Conservation (phyloP, 2,329 filamentous ascomycete species). For the Esteya vermicola region DNA sequence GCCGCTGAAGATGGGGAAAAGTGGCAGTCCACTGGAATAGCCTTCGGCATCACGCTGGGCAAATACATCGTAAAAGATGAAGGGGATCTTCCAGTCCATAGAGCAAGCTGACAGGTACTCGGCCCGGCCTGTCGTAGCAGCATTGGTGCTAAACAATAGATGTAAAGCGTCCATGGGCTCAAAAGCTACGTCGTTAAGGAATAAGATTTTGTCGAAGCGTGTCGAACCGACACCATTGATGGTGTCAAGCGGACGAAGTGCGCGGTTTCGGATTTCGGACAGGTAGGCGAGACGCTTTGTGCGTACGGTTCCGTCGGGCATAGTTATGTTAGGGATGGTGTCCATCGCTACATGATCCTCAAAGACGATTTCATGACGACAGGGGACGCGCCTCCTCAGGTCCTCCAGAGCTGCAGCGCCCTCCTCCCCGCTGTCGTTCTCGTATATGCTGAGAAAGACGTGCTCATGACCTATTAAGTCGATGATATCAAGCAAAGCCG, state of each 20-base stretch:
- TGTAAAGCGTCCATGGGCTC: slow-evolving; percentile 36
- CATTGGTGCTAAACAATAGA: slow-evolving; percentile 48
- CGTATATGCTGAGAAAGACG: slow-evolving; percentile 59
- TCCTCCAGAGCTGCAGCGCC: slow-evolving; percentile 38
- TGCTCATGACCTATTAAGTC: slow-evolving; percentile 52
- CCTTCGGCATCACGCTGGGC: slow-evolving; percentile 55
- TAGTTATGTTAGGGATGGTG: slow-evolving; percentile 41
- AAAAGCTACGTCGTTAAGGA: slow-evolving; percentile 52
- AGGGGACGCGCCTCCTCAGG: slow-evolving; percentile 32
- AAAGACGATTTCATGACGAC: slow-evolving; percentile 37
- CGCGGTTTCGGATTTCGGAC: slow-evolving; percentile 60
- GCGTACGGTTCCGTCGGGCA: slow-evolving; percentile 48
- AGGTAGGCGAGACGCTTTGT: slow-evolving; percentile 61
- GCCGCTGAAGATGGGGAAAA: slow-evolving; percentile 53
- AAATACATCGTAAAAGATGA: slow-evolving; percentile 61
- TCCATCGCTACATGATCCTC: slow-evolving; percentile 43
- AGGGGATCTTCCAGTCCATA: slow-evolving; percentile 53
- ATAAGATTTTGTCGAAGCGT: slow-evolving; percentile 42
- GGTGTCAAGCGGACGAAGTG: slow-evolving; percentile 46
- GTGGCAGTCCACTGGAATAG: slow-evolving; percentile 45
- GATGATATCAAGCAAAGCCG: slow-evolving; percentile 44
- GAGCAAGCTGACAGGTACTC: slow-evolving; percentile 57
- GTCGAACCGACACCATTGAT: slow-evolving; percentile 21
- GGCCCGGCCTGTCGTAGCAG: slow-evolving; percentile 33
- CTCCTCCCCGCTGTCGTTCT: slow-evolving; percentile 49